Evolutionary conservation across 2,329 filamentous ascomycete species (phyloP).

Genomic region (Neonectria hederae): DNA sequence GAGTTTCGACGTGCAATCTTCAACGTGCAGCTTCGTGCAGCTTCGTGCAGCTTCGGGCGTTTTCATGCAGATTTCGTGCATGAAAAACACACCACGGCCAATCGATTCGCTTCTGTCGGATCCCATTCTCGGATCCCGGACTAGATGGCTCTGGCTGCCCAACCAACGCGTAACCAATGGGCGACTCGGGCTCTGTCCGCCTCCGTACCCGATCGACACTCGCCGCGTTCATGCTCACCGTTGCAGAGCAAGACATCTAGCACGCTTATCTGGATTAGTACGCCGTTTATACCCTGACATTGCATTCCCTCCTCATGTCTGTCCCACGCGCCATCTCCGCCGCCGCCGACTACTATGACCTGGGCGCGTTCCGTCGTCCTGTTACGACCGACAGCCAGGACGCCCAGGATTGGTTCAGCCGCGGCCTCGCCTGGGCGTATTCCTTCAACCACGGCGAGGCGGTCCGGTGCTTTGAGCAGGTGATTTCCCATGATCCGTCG

Average conservation of each 20-base stretch:
- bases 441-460: constrained; percentile 70
- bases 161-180: background rate
- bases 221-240: background rate
- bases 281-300: background rate
- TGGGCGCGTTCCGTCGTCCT: constrained; percentile 21
- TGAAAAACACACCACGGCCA: background rate
- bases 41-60: background rate
- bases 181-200: background rate
- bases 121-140: background rate
- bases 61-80: background rate
- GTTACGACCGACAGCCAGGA: constrained; percentile 18
- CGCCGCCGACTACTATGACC: constrained; percentile 18
- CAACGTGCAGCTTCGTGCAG: background rate
- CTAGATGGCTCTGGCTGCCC: background rate
- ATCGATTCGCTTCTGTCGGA: background rate
- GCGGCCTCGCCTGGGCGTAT: constrained; percentile 67
- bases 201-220: background rate
- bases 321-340: constrained; percentile 1
- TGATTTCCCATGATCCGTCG: constrained; percentile 52
- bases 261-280: constrained; percentile 24
- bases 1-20: background rate
- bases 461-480: constrained; percentile 57
- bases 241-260: background rate
- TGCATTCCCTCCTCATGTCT: background rate
- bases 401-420: constrained; percentile 70